Evolutionary conservation across 2,329 filamentous ascomycete species (phyloP).

Genomic region (Acrocalymma vagum): DNA sequence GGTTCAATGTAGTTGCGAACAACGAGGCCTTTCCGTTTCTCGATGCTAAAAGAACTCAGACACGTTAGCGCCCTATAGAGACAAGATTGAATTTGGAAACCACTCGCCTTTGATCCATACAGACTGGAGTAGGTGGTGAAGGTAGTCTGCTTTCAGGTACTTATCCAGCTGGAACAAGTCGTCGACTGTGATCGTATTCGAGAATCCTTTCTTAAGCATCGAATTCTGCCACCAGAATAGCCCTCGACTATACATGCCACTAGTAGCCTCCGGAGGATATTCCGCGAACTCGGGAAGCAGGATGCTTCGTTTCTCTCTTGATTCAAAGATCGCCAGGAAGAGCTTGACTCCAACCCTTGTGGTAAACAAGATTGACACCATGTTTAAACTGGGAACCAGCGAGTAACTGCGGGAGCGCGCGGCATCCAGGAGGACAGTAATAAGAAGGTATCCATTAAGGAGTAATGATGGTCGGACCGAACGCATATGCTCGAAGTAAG

Average conservation of each 20-base stretch:
- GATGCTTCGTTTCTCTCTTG: conserved; percentile 53
- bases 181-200: conserved; percentile 51
- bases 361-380: conserved; percentile 54
- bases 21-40: conserved; percentile 29
- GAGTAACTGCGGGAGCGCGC: conserved; percentile 55
- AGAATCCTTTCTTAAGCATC: conserved; percentile 60
- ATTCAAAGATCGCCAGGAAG: conserved; percentile 55
- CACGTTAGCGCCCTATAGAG: conserved; percentile 6
- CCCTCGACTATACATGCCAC: conserved; percentile 57
- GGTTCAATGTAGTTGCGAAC: conserved; percentile 32
- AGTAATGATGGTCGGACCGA: conserved; percentile 57
- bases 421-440: conserved; percentile 57
- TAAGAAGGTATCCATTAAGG: conserved; percentile 57
- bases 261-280: conserved; percentile 61
- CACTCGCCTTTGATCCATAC: conserved; percentile 52
- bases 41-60: conserved; percentile 15
- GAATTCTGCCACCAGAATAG: conserved; percentile 65
- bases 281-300: conserved; percentile 48
- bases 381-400: conserved; percentile 36
- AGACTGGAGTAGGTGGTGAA: conserved; percentile 48
- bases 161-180: conserved; percentile 58
- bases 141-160: conserved; percentile 50
- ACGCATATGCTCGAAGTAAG: conserved; percentile 57
- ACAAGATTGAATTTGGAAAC: background rate
- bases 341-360: conserved; percentile 53